Evolutionary conservation across 169 alveolate species (phyloP).

Genomic region (Cytauxzoon felis): DNA sequence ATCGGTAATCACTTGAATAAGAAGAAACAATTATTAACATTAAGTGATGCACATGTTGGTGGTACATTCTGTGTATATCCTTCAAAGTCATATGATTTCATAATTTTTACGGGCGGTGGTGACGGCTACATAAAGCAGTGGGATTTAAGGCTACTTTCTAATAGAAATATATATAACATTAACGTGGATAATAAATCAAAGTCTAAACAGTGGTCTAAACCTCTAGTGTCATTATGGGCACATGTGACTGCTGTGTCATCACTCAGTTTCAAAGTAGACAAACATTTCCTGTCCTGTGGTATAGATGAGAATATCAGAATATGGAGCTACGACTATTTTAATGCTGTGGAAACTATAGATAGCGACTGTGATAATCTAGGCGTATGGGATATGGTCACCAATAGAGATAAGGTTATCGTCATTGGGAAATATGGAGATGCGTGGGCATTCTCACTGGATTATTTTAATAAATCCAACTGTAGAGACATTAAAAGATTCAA

Average conservation of each 20-base stretch:
- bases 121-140: constrained; percentile 72
- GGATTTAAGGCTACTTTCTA: constrained; percentile 68
- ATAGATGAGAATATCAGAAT: constrained; percentile 39
- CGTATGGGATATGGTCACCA: constrained; percentile 35
- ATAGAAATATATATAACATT: constrained; percentile 1
- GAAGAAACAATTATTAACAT: constrained; percentile 15
- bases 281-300: constrained; percentile 13
- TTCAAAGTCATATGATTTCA: constrained; percentile 61
- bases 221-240: constrained; percentile 39
- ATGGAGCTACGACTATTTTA: constrained; percentile 16
- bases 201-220: constrained; percentile 10
- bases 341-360: constrained; percentile 26
- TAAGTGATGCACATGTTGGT: constrained; percentile 53
- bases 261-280: constrained; percentile 10
- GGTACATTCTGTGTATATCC: constrained; percentile 52
- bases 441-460: constrained; percentile 11
- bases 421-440: constrained; percentile 24
- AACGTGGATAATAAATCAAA: background rate
- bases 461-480: background rate
- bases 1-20: constrained; percentile 27
- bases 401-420: background rate
- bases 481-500: constrained; percentile 12
- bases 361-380: constrained; percentile 33
- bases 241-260: constrained; percentile 44
- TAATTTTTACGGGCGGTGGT: constrained; percentile 72